phyloP scores from a whole-genome alignment of 148 eudicot species.

The Beta vulgaris region DNA sequence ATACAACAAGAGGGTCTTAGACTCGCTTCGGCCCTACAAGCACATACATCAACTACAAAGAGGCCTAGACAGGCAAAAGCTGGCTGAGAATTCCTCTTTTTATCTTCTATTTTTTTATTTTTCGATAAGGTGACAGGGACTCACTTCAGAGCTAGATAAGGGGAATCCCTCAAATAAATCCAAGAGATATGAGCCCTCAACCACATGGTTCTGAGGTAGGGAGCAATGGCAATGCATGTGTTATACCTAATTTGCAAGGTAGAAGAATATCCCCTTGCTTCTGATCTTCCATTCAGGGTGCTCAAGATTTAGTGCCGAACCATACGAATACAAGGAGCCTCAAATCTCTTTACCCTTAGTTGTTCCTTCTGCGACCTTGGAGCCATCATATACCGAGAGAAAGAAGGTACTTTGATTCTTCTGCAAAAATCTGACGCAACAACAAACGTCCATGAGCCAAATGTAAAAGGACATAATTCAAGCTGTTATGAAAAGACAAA shows the following conservation, averaged over 20 bases:
- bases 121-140: too few relatives aligned
- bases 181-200: too few relatives aligned
- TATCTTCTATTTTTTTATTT: too few relatives aligned
- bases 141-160: too few relatives aligned
- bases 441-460: neutral
- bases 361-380: slow-evolving; percentile 50
- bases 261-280: slow-evolving; percentile 9
- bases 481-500: too few relatives aligned
- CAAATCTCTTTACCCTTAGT: slow-evolving; percentile 58
- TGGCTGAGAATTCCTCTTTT: neutral
- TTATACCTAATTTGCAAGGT: neutral
- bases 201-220: too few relatives aligned
- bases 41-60: neutral
- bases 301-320: neutral
- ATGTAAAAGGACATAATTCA: neutral
- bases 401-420: slow-evolving; percentile 72
- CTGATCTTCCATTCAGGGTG: neutral
- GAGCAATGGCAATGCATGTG: neutral
- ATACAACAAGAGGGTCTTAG: too few relatives aligned
- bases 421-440: slow-evolving; percentile 68
- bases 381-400: slow-evolving; percentile 55
- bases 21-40: neutral
- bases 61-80: neutral
- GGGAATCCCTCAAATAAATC: too few relatives aligned
- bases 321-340: slow-evolving; percentile 17